Conservation (phyloP, 306 rosid species). For the Castanea crenata region DNA sequence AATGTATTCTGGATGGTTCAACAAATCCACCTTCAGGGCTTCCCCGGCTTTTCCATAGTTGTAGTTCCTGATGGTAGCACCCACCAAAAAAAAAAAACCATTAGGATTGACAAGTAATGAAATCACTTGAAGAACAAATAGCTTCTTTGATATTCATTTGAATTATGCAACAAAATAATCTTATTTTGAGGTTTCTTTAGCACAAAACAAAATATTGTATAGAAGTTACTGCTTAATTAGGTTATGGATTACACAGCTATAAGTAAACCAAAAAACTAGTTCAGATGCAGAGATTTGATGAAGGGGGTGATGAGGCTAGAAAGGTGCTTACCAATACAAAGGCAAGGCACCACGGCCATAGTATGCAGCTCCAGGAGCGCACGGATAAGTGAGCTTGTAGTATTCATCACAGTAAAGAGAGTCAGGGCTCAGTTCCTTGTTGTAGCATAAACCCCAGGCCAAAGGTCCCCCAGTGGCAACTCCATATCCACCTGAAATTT, state of each 20-base stretch:
- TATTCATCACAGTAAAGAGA: slow-evolving; percentile 77
- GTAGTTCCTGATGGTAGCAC: slow-evolving; percentile 67
- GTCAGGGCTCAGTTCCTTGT: slow-evolving; percentile 92
- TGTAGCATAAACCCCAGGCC: slow-evolving; percentile 96
- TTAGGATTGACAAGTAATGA: neutral
- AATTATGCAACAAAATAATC: neutral
- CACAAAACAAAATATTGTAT: neutral
- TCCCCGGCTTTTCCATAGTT: slow-evolving; percentile 81
- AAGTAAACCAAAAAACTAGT: no score
- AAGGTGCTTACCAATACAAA: slow-evolving; percentile 65
- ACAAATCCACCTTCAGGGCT: slow-evolving; percentile 66
- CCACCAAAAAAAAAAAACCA: slow-evolving; percentile 13
- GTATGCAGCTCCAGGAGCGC: slow-evolving; percentile 83
- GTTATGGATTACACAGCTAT: no score
- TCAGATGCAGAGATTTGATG: no score
- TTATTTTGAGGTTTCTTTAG: neutral
- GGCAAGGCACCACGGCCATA: slow-evolving; percentile 98
- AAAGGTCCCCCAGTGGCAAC: slow-evolving; percentile 95
- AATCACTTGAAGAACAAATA: neutral
- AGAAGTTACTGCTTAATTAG: no score
- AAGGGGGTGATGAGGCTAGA: neutral
- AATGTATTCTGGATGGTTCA: slow-evolving; percentile 82
- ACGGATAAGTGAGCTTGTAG: slow-evolving; percentile 76
- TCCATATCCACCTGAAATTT: slow-evolving; percentile 85
- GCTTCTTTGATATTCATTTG: no score